phyloP scores from a whole-genome alignment of 208 protist genomes.

The Leptomonas pyrrhocoris region DNA sequence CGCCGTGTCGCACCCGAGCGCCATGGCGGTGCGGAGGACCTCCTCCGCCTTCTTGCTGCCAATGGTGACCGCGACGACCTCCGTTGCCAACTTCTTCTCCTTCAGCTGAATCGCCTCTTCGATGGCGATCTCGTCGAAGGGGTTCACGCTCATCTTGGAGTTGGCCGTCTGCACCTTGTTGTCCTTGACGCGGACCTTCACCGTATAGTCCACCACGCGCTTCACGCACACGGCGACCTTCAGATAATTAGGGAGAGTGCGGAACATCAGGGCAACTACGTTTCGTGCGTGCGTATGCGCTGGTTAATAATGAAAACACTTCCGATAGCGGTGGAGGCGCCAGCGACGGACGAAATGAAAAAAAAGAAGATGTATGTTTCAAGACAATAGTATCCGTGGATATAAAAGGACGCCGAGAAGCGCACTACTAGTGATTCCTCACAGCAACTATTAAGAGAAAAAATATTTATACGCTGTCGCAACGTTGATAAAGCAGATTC shows the following conservation, averaged over 20 bases:
- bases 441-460: not conserved
- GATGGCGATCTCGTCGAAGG: conserved; percentile 96
- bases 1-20: conserved; percentile 95
- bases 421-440: not conserved
- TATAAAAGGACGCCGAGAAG: too few species aligned
- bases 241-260: conserved; percentile 60
- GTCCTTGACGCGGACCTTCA: conserved; percentile 95
- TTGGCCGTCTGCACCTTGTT: conserved; percentile 95
- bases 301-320: not conserved
- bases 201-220: conserved; percentile 96
- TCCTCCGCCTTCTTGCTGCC: conserved; percentile 91
- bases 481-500: too few species aligned
- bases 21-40: conserved; percentile 92
- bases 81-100: conserved; percentile 88
- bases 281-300: too few species aligned
- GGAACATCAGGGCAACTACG: conserved; percentile 37
- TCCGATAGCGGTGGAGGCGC: too few species aligned
- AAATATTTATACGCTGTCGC: too few species aligned
- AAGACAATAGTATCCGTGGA: too few species aligned
- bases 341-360: not conserved
- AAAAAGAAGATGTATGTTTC: not conserved
- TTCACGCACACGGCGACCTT: conserved; percentile 96
- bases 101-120: conserved; percentile 96
- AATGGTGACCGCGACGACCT: conserved; percentile 95
- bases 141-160: conserved; percentile 97